Base-by-base conservation (phyloP, 129 eudicot species). In the Escallonia herrerae region DNA sequence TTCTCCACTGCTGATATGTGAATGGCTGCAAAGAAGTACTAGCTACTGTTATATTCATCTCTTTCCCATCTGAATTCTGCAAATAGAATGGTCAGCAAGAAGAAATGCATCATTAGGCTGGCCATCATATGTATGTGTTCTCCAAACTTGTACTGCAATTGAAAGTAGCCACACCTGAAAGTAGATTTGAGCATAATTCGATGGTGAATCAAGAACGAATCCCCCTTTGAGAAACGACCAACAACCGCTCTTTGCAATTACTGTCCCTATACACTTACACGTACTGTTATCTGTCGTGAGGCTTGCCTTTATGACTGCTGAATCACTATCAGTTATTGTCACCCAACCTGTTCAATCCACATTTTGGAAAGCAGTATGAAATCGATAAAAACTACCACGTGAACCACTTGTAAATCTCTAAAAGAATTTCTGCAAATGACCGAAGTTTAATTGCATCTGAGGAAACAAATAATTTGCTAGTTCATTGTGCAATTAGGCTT, bases 181-280 rank as follows among this genome's bases (percentile, higher is more conserved):
- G 57, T 71, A 72, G 8, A 84, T 45, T 2, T 63, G 54, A 47
- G 73, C 76, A 44, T 56, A 44, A 45, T 68, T 14, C 15, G 82
- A 60, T 2, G 86, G 69, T 4, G 80, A 84, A 62, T 81, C 67
- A 7, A 77, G 68, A 14, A 69, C 76, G 40, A 85, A 85, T 64
- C 94, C 95, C 33, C 95, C 94, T 71, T 85, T 90, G 58, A 90
- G 72, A 67, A 86, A 86, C 6, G 91, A 86, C 97, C 90, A 87
- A 66, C 95, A 87, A 2, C 76, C 82, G 7, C 49, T 49, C 60
- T 62, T 71, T 0, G 97, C 89, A 6, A 73, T 43, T 15, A 79
- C 88, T 55, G 71, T 90, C 62, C 86, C 97, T 4, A 77, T 46
- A 64, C 91, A 83, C 38, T 58, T 69, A 40, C 37, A 14, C 0